Base-by-base conservation (phyloP, 1,139 yeast genomes). In the Suhomyces bribrorum region DNA sequence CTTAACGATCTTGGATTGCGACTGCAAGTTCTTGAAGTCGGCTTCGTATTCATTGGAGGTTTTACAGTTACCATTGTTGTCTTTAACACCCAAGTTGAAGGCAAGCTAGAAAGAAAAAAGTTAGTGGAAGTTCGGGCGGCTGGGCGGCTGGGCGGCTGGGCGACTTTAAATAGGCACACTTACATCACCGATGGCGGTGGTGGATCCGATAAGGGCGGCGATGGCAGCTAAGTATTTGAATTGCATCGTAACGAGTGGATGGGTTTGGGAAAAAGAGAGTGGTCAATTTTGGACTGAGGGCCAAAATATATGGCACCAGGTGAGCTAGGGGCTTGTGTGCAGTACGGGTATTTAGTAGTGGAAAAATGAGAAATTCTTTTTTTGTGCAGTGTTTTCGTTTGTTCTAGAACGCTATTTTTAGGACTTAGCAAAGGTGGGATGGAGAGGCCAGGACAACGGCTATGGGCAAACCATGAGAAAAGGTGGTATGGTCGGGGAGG, bases 1-100 rank as follows among this genome's bases (percentile, higher is more conserved):
- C 66, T 88, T 86, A 54, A 88, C 77, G 43, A 76, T 75, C 47
- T 68, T 66, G 34, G 90, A 65, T 64, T 84, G 77, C 24, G 69
- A 50, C 38, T 75, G 66, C 56, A 89, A 66, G 34, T 70, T 63
- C 13, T 68, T 64, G 49, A 89, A 73, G 61, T 87, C 96, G 22
- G 66, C 53, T 45, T 70, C 73, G 66, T 80, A 89, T 56, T 87
- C 95, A 11, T 66, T 60, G 35, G 85, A 70, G 38, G 76, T 55
- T 66, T 88, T 89, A 75, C 95, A 87, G 57, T 76, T 66, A 48
- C 90, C 90, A 35, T 70, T 65, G 55, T 74, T 65, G 57, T 80
- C 80, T 63, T 84, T 68, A 52, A 83, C 94, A 66, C 96, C 96
- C 48, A 86, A 69, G 76, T 86, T 83, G 75, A 87, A 84, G 48